Base-by-base conservation (phyloP, 2,329 filamentous ascomycete species). In the Talaromyces sp. region DNA sequence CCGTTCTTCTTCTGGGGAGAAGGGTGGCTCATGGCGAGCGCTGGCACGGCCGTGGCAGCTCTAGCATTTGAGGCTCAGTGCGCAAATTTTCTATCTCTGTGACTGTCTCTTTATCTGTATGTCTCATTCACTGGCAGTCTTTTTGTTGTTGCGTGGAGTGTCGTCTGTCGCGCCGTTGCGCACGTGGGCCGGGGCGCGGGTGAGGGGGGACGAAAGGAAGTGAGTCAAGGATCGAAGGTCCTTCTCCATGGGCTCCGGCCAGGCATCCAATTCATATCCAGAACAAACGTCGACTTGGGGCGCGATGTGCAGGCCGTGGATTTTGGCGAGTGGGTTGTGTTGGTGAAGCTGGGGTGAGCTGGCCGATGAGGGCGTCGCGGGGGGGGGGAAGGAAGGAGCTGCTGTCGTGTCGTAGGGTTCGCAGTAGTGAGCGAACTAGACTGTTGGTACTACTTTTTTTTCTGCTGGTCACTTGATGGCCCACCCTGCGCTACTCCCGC, bases 21-120 rank as follows among this genome's bases (percentile, higher is more conserved):
- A 69, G 71, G 69, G 60, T 67, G 67, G 72, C 74, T 75, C 74
- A 76, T 76, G 63, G 69, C 74, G 72, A 75, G 72, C 74, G 57
- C 39, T 32, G 67, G 66, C 54, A 17, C 4, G 28, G 28, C 8
- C 28, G 49, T 53, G 27, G 6, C 42, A 25, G 39, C 33, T 51
- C n/a, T 22, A 19, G 28, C 56, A 52, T 58, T 49, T 51, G 56
- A 49, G 42, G 25, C 49, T 28, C 25, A n/a, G 2, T 30, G 25
- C 13, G 44, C 44, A 5, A 2, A 7, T n/a, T 44, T n/a, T 17
- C 33, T 15, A 13, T 15, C 33, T 36, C 13, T 36, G 11, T 15
- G n/a, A 4, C 44, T 9, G 7, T 22, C n/a, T 47, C 11, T 19
- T 11, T 25, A 3, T 47, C 4, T 47, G 7, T 25, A 6, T 30